Percentiles rank a stretch among this genome's conserved stretches.
Conservation (phyloP, 2,329 filamentous ascomycete species). For the Dactylonectria estremocensis region DNA sequence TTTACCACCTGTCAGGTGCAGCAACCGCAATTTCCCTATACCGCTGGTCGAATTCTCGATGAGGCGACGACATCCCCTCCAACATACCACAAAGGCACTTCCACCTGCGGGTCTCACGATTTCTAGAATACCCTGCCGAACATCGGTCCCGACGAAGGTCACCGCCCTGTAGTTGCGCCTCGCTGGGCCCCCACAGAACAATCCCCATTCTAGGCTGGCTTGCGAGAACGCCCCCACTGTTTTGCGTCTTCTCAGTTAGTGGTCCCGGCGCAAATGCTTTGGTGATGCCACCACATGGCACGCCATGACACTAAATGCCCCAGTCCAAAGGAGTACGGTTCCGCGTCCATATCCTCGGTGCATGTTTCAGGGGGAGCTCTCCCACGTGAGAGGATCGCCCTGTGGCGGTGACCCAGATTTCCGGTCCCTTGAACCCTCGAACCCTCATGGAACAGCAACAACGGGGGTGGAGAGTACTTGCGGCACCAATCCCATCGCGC, state of each 20-base stretch:
- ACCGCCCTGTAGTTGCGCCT: no score
- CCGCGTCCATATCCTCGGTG: conserved; percentile 39
- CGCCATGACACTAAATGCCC: conserved; percentile 28
- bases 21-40: conserved; percentile 29
- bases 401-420: conserved; percentile 39
- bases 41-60: conserved; percentile 23
- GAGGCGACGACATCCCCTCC: conserved; percentile 34
- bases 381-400: conserved; percentile 39
- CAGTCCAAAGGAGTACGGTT: conserved; percentile 28
- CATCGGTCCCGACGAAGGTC: conserved; percentile 6
- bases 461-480: not conserved
- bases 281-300: conserved; percentile 40
- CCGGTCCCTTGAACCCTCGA: conserved; percentile 31
- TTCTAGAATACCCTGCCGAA: conserved; percentile 45
- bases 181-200: no score
- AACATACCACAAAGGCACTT: conserved; percentile 37
- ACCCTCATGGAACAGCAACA: not conserved
- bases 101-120: conserved; percentile 33
- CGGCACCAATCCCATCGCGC: conserved; percentile 35
- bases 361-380: conserved; percentile 43
- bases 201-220: no score
- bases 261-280: conserved; percentile 26
- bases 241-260: conserved; percentile 18
- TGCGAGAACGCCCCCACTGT: no score
- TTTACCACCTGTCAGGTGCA: not conserved